Base-by-base conservation (phyloP, 1,139 yeast genomes). In the Hyphopichia burtonii region DNA sequence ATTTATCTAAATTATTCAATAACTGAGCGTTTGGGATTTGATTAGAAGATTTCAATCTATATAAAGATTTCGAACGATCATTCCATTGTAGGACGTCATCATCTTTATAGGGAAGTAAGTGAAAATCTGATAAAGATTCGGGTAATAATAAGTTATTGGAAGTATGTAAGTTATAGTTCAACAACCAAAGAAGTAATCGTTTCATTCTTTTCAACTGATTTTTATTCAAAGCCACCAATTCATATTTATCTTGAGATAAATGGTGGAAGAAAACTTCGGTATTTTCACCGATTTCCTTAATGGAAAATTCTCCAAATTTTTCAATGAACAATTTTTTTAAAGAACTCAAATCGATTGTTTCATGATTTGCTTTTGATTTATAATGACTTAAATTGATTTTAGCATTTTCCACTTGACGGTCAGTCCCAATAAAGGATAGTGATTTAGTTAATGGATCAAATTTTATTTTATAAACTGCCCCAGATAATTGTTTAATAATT, bases 401-500 rank as follows among this genome's bases (percentile, higher is more conserved):
- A 4, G 72, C 71, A 43, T 61, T 68, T 20, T 54, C 56, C 8
- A 69, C 54, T 44, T 68, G 73, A 14, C 53, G 42, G n/a, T 57
- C 58, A 0, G 73, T 65, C 2, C 76, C 76, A 15, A 48, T 41
- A 32, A 67, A 58, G 15, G 41, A 46, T 12, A 65, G 53, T 16
- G 41, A 40, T 25, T 53, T 53, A 15, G 51, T 42, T 3, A 45
- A 41, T 2, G 59, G 45, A 32, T 58, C 59, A 34, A 81, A 67
- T 5, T 71, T 62, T 38, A 82, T 65, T 44, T 69, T 68, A 11
- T 83, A 83, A 0, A 86, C 88, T 9, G 78, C 66, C 41, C 79
- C 66, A 4, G 80, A 65, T 67, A 83, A 69, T 39, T 74, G 67
- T 38, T 76, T 71, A 32, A 78, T 63, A 31, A 78, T 55, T 23